These are phyloP conservation scores for Talaromyces sp. DNA, from an alignment of 2,329 filamentous ascomycete species.

Conservation along the genomic window DNA sequence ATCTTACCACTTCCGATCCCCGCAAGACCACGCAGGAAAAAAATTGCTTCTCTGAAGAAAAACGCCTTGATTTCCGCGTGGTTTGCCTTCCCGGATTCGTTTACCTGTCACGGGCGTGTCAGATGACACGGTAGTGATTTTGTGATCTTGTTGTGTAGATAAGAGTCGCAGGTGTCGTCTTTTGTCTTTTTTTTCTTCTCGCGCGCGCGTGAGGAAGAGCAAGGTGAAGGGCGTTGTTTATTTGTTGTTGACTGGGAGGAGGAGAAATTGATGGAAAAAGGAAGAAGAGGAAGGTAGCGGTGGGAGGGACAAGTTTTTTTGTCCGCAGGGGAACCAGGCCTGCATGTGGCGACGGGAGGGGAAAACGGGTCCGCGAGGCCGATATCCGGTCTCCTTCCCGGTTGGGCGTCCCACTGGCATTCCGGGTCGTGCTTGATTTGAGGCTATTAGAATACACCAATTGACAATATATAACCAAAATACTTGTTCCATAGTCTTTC, in stretches of 20 bases:
- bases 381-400: not conserved
- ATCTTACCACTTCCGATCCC: conserved; percentile 44
- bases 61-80: conserved; percentile 5
- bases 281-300: not conserved
- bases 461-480: not conserved
- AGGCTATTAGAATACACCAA: not conserved
- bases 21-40: conserved; percentile 8
- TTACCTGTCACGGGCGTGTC: not conserved
- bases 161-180: not conserved
- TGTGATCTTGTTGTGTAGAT: not conserved
- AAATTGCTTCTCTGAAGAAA: not conserved
- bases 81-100: conserved; percentile 6
- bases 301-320: not conserved
- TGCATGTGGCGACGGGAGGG: not conserved
- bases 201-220: not conserved
- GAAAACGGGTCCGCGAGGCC: not conserved
- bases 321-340: not conserved
- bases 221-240: not conserved
- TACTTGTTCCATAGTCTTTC: not conserved
- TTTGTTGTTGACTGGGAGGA: not conserved
- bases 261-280: not conserved
- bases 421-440: not conserved
- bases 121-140: not conserved
- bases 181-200: not conserved
- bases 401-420: not conserved